phyloP scores from a whole-genome alignment of 23 red algal genomes.

The Cyanidiococcus yangmingshanensis region DNA sequence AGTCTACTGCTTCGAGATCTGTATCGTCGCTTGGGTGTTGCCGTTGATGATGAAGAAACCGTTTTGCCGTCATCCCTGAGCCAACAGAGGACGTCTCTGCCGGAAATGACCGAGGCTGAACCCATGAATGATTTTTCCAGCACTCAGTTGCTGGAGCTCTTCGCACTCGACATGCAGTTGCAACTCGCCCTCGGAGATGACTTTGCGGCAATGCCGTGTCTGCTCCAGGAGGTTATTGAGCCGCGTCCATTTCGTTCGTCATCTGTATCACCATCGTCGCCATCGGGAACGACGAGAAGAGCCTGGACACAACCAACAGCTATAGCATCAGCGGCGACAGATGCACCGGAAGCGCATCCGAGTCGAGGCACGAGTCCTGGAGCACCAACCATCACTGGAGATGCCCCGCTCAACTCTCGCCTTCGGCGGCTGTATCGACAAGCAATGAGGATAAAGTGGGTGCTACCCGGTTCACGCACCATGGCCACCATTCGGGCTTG shows the following conservation, averaged over 20 bases:
- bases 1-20: slow-evolving; percentile 70
- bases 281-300: neutral
- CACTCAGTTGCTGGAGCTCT: slow-evolving; percentile 91
- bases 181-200: slow-evolving; percentile 14
- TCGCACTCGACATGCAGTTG: slow-evolving; percentile 98
- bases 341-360: neutral
- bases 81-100: neutral
- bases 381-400: slow-evolving; percentile 67
- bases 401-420: neutral
- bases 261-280: neutral
- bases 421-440: slow-evolving; percentile 82
- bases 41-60: neutral
- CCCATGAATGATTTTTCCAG: neutral
- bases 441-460: slow-evolving; percentile 62
- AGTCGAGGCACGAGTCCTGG: neutral
- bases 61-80: neutral
- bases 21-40: slow-evolving; percentile 8
- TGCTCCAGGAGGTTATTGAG: neutral
- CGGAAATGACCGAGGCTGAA: neutral
- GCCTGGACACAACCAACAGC: too few species aligned
- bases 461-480: slow-evolving; percentile 45
- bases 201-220: neutral
- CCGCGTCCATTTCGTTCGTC: neutral
- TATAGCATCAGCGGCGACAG: neutral
- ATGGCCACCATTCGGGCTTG: slow-evolving; percentile 96